These are phyloP conservation scores for Eucalyptus cloeziana DNA, from an alignment of 345 rosid species.

Conservation along the genomic window DNA sequence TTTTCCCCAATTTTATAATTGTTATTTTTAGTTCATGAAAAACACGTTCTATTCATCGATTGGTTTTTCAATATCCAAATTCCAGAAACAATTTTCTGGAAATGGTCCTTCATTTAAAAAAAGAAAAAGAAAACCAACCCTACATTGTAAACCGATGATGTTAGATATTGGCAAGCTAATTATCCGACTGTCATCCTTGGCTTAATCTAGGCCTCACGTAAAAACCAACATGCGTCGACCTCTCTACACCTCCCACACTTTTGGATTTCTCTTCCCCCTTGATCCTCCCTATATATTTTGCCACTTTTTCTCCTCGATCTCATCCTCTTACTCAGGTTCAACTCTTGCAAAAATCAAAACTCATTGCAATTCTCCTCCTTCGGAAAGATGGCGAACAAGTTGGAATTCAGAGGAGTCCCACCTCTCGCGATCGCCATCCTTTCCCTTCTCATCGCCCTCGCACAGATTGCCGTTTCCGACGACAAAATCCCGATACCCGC, in stretches of 20 bases:
- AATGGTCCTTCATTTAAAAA: neutral
- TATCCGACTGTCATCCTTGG: neutral
- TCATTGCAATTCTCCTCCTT: neutral
- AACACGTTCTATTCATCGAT: neutral
- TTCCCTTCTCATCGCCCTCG: neutral
- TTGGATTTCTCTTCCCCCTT: neutral
- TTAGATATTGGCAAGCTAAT: neutral
- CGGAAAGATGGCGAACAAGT: neutral
- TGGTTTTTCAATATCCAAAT: neutral
- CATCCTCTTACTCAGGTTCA: too few relatives aligned
- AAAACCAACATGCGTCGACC: neutral
- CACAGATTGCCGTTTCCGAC: neutral
- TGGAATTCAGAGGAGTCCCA: neutral
- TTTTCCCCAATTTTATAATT: neutral
- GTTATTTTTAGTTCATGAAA: neutral
- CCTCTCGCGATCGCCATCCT: neutral
- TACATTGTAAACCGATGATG: neutral
- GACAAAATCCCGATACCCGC: conserved; percentile 24
- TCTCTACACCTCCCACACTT: neutral
- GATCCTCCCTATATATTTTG: neutral
- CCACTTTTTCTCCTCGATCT: neutral
- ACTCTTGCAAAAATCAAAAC: neutral
- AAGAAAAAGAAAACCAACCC: neutral
- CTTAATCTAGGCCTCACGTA: neutral
- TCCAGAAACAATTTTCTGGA: neutral